Conservation (phyloP, 768 basidiomycete species). For the Suillus spraguei region DNA sequence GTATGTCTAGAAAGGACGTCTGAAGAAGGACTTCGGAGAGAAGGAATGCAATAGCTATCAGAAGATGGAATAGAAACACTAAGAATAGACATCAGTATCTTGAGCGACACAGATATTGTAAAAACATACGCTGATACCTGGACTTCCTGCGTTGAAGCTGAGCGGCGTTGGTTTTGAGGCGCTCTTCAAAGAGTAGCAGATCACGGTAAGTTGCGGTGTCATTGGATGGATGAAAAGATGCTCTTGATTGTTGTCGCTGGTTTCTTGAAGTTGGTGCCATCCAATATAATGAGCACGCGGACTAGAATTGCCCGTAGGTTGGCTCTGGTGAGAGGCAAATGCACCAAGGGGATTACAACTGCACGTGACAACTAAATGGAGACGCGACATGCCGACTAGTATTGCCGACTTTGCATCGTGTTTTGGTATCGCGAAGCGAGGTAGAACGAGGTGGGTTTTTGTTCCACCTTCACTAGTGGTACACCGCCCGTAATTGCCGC, state of each 20-base stretch:
- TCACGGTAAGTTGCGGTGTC: conserved; percentile 86
- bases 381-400: neutral
- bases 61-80: conserved; percentile 79
- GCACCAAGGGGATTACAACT: neutral
- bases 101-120: conserved; percentile 22
- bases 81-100: conserved; percentile 21
- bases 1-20: conserved; percentile 65
- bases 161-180: conserved; percentile 93
- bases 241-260: conserved; percentile 29
- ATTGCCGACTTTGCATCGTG: neutral
- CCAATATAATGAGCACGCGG: neutral
- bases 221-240: conserved; percentile 60
- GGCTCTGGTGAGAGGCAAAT: too few species aligned
- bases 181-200: conserved; percentile 90
- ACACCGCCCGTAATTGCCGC: neutral
- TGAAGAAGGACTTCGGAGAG: conserved; percentile 75
- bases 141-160: conserved; percentile 76
- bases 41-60: conserved; percentile 69
- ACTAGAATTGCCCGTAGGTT: neutral
- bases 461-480: neutral
- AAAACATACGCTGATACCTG: conserved; percentile 72
- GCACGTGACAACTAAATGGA: conserved; percentile 8
- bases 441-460: neutral
- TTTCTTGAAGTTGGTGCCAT: conserved; percentile 31
- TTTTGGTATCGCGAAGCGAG: neutral